Evolutionary conservation across 805 yeast species (phyloP).

Genomic region (Candida lessepsii): DNA sequence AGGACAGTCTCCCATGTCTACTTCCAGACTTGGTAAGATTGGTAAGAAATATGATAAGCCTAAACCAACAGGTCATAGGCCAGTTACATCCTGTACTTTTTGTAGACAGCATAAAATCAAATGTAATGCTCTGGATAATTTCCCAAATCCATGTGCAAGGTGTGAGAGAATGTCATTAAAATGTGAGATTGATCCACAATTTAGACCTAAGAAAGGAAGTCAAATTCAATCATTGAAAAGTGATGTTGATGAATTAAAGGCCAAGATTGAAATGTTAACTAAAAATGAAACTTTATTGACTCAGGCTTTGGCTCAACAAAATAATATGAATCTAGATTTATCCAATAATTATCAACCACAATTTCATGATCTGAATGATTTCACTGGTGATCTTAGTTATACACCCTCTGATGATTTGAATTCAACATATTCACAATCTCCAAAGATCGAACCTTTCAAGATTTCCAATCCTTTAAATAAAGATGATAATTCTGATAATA

Average conservation of each 20-base stretch:
- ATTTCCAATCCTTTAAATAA: slow-evolving; percentile 7
- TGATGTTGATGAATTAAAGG: slow-evolving; percentile 78
- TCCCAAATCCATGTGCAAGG: slow-evolving; percentile 78
- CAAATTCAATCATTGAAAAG: slow-evolving; percentile 81
- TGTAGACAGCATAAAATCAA: slow-evolving; percentile 93
- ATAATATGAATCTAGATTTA: slow-evolving; percentile 9
- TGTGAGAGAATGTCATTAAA: slow-evolving; percentile 76
- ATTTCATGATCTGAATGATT: slow-evolving; percentile 1
- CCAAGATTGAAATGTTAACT: slow-evolving; percentile 62
- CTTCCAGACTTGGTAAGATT: slow-evolving; percentile 1
- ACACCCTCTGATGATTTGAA: slow-evolving; percentile 10
- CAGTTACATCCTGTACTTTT: slow-evolving; percentile 90
- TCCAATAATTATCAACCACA: slow-evolving; percentile 1
- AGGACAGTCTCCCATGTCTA: slow-evolving; percentile 8
- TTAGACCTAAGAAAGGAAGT: slow-evolving; percentile 87
- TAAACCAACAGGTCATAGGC: slow-evolving; percentile 55
- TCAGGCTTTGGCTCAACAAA: slow-evolving; percentile 50
- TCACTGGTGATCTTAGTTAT: slow-evolving; percentile 7
- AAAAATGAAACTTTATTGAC: slow-evolving; percentile 68
- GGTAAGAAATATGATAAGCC: slow-evolving; percentile 11
- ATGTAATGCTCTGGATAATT: slow-evolving; percentile 84
- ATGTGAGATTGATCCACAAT: slow-evolving; percentile 89
- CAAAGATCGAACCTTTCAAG: slow-evolving; percentile 8
- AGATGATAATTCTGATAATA: slow-evolving; percentile 27
- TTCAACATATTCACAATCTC: slow-evolving; percentile 7